Conservation (phyloP, 2,329 filamentous ascomycete genomes). For the Endoconidiophora polonica region DNA sequence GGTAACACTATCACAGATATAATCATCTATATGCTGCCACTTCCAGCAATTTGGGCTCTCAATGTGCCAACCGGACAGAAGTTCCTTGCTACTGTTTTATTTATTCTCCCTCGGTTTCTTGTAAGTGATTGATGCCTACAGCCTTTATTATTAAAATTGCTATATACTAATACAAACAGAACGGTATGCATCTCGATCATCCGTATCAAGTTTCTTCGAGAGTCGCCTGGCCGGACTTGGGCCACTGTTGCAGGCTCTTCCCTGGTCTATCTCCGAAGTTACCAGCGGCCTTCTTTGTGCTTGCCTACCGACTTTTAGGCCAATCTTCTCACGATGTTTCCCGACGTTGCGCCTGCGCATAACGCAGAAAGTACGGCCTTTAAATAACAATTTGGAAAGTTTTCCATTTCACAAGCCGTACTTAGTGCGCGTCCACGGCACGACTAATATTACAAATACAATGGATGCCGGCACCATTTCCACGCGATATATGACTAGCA, state of each 20-base stretch:
- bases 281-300: constrained; percentile 15
- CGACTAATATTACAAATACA: background rate
- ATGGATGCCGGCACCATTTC: background rate
- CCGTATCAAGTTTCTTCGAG: constrained; percentile 15
- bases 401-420: too few relatives aligned
- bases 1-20: constrained; percentile 19
- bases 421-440: background rate
- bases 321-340: constrained; percentile 16
- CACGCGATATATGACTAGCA: too few relatives aligned
- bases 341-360: constrained; percentile 13
- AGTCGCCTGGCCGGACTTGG: constrained; percentile 15
- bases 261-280: constrained; percentile 17
- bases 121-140: constrained; percentile 12
- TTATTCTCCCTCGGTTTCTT: constrained; percentile 19
- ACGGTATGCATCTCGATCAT: constrained; percentile 16
- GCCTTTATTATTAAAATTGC: too few relatives aligned
- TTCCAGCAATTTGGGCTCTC: constrained; percentile 17
- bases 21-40: constrained; percentile 16
- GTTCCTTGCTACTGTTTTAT: constrained; percentile 16
- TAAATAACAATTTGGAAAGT: too few relatives aligned
- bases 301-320: constrained; percentile 17
- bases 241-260: constrained; percentile 16
- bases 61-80: constrained; percentile 16
- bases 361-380: background rate
- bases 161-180: background rate